These are phyloP conservation scores for Lactarius psammicola DNA, from an alignment of 768 basidiomycete species.

Conservation along the genomic window DNA sequence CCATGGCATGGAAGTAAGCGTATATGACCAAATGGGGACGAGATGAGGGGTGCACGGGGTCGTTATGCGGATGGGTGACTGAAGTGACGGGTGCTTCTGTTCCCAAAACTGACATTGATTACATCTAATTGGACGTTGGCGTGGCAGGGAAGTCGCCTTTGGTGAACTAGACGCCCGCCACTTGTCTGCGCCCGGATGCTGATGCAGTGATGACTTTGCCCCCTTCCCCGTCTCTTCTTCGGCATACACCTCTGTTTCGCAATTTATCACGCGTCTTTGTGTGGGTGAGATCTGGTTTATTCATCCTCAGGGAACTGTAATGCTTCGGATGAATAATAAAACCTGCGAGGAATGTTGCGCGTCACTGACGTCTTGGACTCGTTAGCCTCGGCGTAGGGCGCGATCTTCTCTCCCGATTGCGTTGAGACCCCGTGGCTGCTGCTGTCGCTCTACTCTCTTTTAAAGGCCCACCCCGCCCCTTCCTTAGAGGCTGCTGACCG, in stretches of 20 bases:
- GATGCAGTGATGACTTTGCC: not conserved
- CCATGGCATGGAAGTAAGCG: not conserved
- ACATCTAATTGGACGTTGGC: not conserved
- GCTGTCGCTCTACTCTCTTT: not conserved
- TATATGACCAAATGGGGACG: not conserved
- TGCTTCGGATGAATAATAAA: not conserved
- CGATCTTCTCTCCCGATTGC: constrained; percentile 3
- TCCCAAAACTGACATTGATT: not conserved
- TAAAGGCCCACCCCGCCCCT: not conserved
- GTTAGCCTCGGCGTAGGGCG: constrained; percentile 6
- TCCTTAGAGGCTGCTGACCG: not conserved
- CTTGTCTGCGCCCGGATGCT: not conserved
- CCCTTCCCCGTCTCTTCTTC: not conserved
- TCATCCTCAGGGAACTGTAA: not conserved
- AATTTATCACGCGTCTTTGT: not conserved
- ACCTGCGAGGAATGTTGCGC: constrained; percentile 3
- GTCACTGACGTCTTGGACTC: not conserved
- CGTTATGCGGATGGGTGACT: not conserved
- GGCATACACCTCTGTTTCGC: not conserved
- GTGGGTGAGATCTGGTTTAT: not conserved
- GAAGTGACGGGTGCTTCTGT: no score
- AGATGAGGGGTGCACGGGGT: not conserved
- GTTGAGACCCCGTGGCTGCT: not conserved
- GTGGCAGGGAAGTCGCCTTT: not conserved
- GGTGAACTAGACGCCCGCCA: not conserved